A percentile compares a stretch with the other conserved stretches of the same genome.
These are phyloP conservation scores for Colletotrichum truncatum DNA, from an alignment of 2,329 filamentous ascomycete species.

Conservation along the genomic window DNA sequence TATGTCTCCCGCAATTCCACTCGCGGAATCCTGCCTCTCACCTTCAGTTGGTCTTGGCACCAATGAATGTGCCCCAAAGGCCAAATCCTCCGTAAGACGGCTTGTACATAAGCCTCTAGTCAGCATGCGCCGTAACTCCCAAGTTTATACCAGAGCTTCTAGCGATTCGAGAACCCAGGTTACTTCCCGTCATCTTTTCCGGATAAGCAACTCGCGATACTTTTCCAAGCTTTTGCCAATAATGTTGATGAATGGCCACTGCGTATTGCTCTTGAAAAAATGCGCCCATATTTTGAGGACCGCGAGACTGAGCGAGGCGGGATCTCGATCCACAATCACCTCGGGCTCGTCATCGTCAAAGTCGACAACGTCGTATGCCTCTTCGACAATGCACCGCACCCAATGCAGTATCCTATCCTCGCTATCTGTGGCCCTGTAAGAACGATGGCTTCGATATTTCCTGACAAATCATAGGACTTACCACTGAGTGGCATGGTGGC, in stretches of 20 bases:
- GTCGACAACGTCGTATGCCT: constrained; percentile 49
- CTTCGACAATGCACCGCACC: constrained; percentile 55
- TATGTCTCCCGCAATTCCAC: no score
- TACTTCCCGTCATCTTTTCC: not conserved
- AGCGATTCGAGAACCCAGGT: no score
- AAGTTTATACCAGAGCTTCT: no score
- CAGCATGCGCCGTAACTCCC: no score
- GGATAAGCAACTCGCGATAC: constrained; percentile 40
- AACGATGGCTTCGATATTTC: no score
- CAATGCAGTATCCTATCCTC: constrained; percentile 56
- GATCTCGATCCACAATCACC: constrained; percentile 32
- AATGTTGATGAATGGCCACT: constrained; percentile 58
- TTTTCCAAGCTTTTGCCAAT: constrained; percentile 50
- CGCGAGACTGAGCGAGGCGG: constrained; percentile 45
- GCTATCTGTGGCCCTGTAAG: constrained; percentile 38
- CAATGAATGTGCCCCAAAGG: no score
- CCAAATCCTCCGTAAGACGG: no score
- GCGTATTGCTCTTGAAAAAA: constrained; percentile 57
- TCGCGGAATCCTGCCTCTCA: no score
- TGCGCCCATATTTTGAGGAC: constrained; percentile 56
- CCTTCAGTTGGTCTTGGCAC: no score
- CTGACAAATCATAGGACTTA: constrained; percentile 25
- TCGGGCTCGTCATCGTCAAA: constrained; percentile 46
- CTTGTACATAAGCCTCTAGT: no score
- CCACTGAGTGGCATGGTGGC: constrained; percentile 37